Conservation (phyloP, 2,329 filamentous ascomycete species). For the Fusarium circinatum region DNA sequence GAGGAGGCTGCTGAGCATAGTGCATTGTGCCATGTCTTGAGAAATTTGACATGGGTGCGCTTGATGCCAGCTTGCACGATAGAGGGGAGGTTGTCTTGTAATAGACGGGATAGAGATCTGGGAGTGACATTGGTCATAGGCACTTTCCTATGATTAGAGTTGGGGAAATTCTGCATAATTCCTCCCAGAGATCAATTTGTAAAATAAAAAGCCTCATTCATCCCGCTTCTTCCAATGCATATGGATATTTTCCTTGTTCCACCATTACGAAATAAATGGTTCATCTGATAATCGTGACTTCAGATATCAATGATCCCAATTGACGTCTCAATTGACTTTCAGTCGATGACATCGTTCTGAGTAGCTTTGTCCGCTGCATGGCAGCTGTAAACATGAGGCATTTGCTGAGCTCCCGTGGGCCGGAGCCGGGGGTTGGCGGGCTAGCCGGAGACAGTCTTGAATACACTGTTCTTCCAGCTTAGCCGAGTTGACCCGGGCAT, state of each 20-base stretch:
- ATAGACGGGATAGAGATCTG: conserved; percentile 56
- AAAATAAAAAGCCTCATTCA: conserved; percentile 58
- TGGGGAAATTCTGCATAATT: conserved; percentile 49
- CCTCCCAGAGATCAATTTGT: conserved; percentile 52
- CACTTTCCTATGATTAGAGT: conserved; percentile 50
- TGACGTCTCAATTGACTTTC: conserved; percentile 36
- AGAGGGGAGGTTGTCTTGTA: conserved; percentile 52
- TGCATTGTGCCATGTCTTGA: conserved; percentile 43
- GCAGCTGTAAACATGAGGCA: conserved; percentile 40
- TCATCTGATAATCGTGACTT: conserved; percentile 9
- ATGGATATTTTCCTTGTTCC: conserved; percentile 46
- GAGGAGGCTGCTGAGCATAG: conserved; percentile 43
- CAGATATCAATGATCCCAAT: background rate
- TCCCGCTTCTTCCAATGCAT: conserved; percentile 50
- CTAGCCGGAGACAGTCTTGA: conserved; percentile 38
- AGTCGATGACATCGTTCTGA: conserved; percentile 29
- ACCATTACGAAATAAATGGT: background rate
- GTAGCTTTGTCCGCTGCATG: conserved; percentile 13
- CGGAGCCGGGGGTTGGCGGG: conserved; percentile 43
- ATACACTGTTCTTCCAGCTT: conserved; percentile 41
- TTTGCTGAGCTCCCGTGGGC: conserved; percentile 47
- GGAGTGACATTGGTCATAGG: conserved; percentile 48
- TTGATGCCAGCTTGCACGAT: conserved; percentile 48
- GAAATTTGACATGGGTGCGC: conserved; percentile 41
- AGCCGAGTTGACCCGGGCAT: conserved; percentile 43